A percentile compares a stretch with the other conserved stretches of the same genome.
phyloP scores from a whole-genome alignment of 75 land plant species.

The Pseudotsuga menziesii region DNA sequence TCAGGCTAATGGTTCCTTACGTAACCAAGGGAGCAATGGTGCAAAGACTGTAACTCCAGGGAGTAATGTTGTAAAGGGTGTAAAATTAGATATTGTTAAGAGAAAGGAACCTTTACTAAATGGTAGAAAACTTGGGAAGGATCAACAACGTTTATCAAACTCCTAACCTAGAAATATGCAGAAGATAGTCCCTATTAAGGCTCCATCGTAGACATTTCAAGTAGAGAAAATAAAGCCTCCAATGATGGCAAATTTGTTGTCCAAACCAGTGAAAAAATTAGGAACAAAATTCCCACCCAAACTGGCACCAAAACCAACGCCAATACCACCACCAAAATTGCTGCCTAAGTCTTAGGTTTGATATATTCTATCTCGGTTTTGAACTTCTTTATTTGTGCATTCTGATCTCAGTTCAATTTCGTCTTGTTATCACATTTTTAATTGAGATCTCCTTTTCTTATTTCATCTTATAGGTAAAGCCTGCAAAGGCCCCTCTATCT shows the following conservation, averaged over 20 bases:
- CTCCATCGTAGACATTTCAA: not conserved
- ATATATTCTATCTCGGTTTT: too few species aligned
- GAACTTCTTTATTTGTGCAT: too few species aligned
- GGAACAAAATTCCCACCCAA: not conserved
- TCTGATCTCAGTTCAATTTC: too few species aligned
- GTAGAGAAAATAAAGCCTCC: conserved; percentile 1
- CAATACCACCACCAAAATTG: too few species aligned
- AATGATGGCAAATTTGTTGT: not conserved
- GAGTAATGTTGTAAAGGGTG: not conserved
- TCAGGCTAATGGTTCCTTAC: not conserved
- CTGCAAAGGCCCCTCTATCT: not conserved
- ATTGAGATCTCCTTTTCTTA: not conserved
- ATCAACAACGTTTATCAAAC: not conserved
- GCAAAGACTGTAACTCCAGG: too few species aligned
- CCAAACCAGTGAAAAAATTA: not conserved
- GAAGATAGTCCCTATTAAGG: not conserved
- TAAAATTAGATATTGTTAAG: not conserved
- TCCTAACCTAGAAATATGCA: not conserved
- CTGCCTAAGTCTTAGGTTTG: too few species aligned
- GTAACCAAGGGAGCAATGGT: not conserved
- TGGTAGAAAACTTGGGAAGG: not conserved
- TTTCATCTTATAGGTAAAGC: not conserved
- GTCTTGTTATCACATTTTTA: too few species aligned
- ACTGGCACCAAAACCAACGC: not conserved
- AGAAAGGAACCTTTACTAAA: not conserved